Conservation (phyloP, 2,329 filamentous ascomycete species). For the Botryosphaeria dothidea region DNA sequence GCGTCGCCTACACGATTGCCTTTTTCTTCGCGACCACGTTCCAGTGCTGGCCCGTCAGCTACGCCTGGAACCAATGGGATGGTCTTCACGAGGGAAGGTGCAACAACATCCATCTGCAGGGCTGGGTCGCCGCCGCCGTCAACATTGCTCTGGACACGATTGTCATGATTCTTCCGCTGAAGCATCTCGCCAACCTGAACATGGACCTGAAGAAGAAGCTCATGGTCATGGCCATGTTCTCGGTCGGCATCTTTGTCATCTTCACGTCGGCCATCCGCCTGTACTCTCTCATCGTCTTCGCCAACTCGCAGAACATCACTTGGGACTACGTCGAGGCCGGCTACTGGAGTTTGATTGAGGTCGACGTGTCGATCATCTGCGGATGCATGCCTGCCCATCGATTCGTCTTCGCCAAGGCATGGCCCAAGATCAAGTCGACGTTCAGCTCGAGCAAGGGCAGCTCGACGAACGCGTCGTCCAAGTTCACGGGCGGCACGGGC, state of each 20-base stretch:
- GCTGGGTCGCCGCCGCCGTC: conserved; percentile 32
- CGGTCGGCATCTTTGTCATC: conserved; percentile 41
- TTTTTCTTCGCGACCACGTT: conserved; percentile 24
- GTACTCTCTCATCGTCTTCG: conserved; percentile 44
- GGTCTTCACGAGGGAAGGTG: conserved; percentile 28
- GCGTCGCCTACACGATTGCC: conserved; percentile 26
- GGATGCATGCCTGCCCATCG: conserved; percentile 42
- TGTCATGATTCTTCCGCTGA: conserved; percentile 35
- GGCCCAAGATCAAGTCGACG: conserved; percentile 18
- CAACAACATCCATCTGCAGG: conserved; percentile 35
- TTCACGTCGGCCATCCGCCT: conserved; percentile 47
- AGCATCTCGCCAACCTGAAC: conserved; percentile 31
- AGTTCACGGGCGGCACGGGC: neutral
- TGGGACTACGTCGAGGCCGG: conserved; percentile 44
- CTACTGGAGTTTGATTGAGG: conserved; percentile 44
- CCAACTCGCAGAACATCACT: conserved; percentile 41
- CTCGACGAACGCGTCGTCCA: neutral
- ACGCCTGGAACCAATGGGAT: conserved; percentile 31
- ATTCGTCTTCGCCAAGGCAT: conserved; percentile 21
- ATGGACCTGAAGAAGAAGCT: conserved; percentile 36
- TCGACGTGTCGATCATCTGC: conserved; percentile 41
- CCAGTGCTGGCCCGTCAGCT: conserved; percentile 27
- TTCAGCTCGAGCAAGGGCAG: neutral
- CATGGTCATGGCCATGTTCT: conserved; percentile 39
- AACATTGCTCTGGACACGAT: conserved; percentile 34